Percentiles rank a stretch among this genome's conserved stretches.
Evolutionary conservation across 2,329 filamentous ascomycete species (phyloP).

Genomic region (Chrysosporium keratinophilum): DNA sequence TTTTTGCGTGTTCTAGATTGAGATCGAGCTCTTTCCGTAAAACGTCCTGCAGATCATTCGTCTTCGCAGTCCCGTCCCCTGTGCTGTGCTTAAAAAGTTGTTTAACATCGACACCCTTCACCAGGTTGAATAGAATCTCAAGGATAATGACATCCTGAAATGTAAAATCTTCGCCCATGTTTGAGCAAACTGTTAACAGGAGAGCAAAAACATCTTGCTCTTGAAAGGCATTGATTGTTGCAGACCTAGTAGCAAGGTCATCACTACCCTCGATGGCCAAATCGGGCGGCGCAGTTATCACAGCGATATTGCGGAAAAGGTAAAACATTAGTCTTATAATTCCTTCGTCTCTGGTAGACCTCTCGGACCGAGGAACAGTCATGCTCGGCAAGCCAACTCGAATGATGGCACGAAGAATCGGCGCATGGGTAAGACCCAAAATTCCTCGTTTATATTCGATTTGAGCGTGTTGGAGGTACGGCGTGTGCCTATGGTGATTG

Average conservation of each 20-base stretch:
- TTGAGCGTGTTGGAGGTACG: conserved; percentile 79
- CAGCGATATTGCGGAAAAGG: conserved; percentile 76
- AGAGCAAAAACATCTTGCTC: conserved; percentile 83
- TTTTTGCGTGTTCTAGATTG: conserved; percentile 63
- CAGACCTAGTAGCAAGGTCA: conserved; percentile 74
- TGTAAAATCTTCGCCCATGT: conserved; percentile 87
- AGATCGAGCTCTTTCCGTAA: conserved; percentile 78
- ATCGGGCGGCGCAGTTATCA: conserved; percentile 65
- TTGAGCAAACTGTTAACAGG: conserved; percentile 76
- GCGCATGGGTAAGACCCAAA: conserved; percentile 67
- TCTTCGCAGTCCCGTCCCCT: conserved; percentile 57
- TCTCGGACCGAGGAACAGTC: conserved; percentile 64
- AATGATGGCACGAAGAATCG: conserved; percentile 70
- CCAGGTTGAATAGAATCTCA: conserved; percentile 82
- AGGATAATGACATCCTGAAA: conserved; percentile 80
- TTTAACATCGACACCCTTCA: conserved; percentile 77
- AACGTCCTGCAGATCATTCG: conserved; percentile 61
- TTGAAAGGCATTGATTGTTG: conserved; percentile 78
- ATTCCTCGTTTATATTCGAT: conserved; percentile 81
- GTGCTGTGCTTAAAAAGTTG: conserved; percentile 77
- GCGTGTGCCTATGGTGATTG: conserved; percentile 85
- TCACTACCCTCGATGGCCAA: conserved; percentile 77
- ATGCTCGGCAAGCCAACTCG: conserved; percentile 76
- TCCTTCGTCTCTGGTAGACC: conserved; percentile 70
- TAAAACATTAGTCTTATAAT: conserved; percentile 87